Base-by-base conservation (phyloP, 1,139 yeast species). In the Kurtzmaniella natalensis region DNA sequence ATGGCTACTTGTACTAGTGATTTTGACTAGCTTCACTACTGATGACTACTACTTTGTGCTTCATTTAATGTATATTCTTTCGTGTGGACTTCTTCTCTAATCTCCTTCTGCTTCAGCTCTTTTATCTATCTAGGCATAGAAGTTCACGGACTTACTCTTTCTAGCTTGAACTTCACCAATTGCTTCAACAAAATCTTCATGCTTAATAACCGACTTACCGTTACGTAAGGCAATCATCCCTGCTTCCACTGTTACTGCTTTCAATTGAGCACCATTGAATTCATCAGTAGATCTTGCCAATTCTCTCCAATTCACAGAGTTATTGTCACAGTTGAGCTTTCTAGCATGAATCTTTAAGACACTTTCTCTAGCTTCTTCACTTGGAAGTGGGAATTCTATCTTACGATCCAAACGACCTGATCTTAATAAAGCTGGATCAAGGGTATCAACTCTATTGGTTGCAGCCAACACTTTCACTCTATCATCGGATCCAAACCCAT, bases 221-320 rank as follows among this genome's bases (percentile, higher is more conserved):
- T 87, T 87, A 63, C 98, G 79, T 54, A 94, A 73, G 1, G 98
- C 99, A 63, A 94, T 92, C 98, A 92, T 94, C 54, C 98, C 99
- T 3, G 98, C 98, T 61, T 92, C 99, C 16, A 92, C 98, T 7
- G 96, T 88, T 19, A 92, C 98, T 0, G 97, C 97, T 67, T 92
- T 92, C 57, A 92, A 72, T 63, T 94, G 97, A 1, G 99, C 99
- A 54, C 98, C 98, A 52, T 92, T 92, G 61, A 92, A 92, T 61
- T 92, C 99, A 59, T 92, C 98, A 0, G 98, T 92, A 10, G 96
- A 85, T 55, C 98, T 77, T 4, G 99, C 97, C 57, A 92, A 75
- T 65, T 92, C 98, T 59, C 89, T 85, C 98, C 98, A 94, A 64
- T 92, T 92, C 45, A 92, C 88, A 30, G 86, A 81, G 35, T 48